A percentile compares a stretch with the other conserved stretches of the same genome.
Conservation (phyloP, 192 early-diverging fungal species). For the Chytriomyces sp. region DNA sequence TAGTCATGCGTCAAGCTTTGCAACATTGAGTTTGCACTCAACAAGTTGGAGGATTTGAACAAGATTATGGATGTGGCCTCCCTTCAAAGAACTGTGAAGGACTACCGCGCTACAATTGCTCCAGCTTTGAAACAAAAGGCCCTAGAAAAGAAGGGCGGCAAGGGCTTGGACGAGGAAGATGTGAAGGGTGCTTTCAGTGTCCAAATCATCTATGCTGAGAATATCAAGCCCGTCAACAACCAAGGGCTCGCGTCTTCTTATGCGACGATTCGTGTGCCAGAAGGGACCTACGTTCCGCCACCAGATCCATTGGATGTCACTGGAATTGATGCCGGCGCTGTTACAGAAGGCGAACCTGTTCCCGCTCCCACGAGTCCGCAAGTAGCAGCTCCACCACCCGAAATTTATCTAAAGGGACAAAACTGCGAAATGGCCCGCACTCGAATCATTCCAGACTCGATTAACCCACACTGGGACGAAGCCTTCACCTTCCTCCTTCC, state of each 20-base stretch:
- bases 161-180: not conserved
- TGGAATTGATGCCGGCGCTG: not conserved
- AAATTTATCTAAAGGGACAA: slow-evolving; percentile 33
- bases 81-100: slow-evolving; percentile 40
- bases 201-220: slow-evolving; percentile 52
- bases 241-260: slow-evolving; percentile 54
- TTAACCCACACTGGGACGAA: slow-evolving; percentile 60
- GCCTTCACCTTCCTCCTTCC: slow-evolving; percentile 52
- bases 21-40: slow-evolving; percentile 55
- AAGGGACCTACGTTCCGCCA: slow-evolving; percentile 50
- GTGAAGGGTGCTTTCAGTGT: slow-evolving; percentile 51
- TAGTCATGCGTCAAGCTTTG: slow-evolving; percentile 60
- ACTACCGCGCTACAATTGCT: slow-evolving; percentile 44
- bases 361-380: not conserved
- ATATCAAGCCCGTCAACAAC: slow-evolving; percentile 54
- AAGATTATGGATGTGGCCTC: slow-evolving; percentile 49
- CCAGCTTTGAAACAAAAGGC: slow-evolving; percentile 1
- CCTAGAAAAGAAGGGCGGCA: slow-evolving; percentile 16
- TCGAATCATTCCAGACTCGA: slow-evolving; percentile 44
- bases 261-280: slow-evolving; percentile 51
- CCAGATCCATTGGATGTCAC: slow-evolving; percentile 27
- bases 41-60: slow-evolving; percentile 58
- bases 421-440: slow-evolving; percentile 47
- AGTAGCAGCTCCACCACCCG: not conserved
- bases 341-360: not conserved